Evolutionary conservation across 257 asterid species (phyloP).

Genomic region (Apocynum venetum): DNA sequence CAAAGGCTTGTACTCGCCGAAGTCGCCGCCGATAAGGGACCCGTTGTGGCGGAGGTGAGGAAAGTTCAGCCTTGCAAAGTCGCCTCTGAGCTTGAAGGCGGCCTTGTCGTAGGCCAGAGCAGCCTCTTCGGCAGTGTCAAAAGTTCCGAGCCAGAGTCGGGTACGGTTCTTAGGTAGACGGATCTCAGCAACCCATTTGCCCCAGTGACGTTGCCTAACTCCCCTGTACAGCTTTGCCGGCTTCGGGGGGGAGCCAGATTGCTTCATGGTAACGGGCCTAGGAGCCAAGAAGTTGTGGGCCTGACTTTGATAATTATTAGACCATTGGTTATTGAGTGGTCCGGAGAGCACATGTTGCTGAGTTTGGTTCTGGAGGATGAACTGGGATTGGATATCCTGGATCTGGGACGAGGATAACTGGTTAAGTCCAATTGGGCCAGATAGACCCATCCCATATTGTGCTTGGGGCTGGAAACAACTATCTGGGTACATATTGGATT

Average conservation of each 20-base stretch:
- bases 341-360: constrained; percentile 26
- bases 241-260: constrained; percentile 54
- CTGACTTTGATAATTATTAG: constrained; percentile 16
- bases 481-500: constrained; percentile 25
- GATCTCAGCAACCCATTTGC: constrained; percentile 98
- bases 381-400: constrained; percentile 53
- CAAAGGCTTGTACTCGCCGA: constrained; percentile 80
- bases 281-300: constrained; percentile 38
- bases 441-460: constrained; percentile 32
- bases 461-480: constrained; percentile 14
- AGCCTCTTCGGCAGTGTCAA: constrained; percentile 95
- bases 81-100: constrained; percentile 90
- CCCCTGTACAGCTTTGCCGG: constrained; percentile 92
- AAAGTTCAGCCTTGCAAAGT: constrained; percentile 76
- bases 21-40: constrained; percentile 60
- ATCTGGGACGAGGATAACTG: constrained; percentile 44
- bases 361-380: constrained; percentile 28
- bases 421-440: constrained; percentile 39
- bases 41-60: constrained; percentile 83
- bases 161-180: constrained; percentile 87
- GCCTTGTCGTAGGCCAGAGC: constrained; percentile 96
- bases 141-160: constrained; percentile 93
- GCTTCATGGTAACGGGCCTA: constrained; percentile 61
- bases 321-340: constrained; percentile 18
- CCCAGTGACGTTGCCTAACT: constrained; percentile 99